phyloP scores from a whole-genome alignment of 352 stramenopile species.

The Elongisporangium undulatum region DNA sequence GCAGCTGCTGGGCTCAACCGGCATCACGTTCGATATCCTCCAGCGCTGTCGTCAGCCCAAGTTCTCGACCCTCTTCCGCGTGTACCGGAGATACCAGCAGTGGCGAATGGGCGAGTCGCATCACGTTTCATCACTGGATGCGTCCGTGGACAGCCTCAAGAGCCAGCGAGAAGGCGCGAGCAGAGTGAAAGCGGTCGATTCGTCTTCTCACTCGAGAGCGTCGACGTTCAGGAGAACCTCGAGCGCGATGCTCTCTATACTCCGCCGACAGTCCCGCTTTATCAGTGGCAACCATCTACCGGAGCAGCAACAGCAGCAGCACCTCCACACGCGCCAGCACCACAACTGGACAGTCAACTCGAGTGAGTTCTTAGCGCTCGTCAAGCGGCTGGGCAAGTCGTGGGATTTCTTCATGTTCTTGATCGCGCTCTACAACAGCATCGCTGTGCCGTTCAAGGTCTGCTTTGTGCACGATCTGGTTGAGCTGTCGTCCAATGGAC shows the following conservation, averaged over 20 bases:
- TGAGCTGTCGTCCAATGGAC: constrained; percentile 4
- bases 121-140: not conserved
- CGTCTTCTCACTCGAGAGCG: not conserved
- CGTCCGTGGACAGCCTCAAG: not conserved
- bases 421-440: constrained; percentile 34
- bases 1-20: constrained; percentile 7
- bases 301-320: not conserved
- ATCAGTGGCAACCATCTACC: not conserved
- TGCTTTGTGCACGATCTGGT: constrained; percentile 46
- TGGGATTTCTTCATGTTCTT: constrained; percentile 55
- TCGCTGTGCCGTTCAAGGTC: constrained; percentile 50
- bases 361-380: constrained; percentile 31
- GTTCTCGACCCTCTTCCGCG: constrained; percentile 29
- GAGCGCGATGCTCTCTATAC: not conserved
- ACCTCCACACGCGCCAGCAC: not conserved
- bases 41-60: constrained; percentile 43
- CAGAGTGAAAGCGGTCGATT: not conserved
- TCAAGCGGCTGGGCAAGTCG: constrained; percentile 26
- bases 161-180: not conserved
- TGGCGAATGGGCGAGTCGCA: constrained; percentile 17
- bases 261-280: not conserved
- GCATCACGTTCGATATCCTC: constrained; percentile 58
- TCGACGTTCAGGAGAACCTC: not conserved
- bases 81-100: constrained; percentile 34
- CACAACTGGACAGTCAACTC: constrained; percentile 9